phyloP scores from a whole-genome alignment of 495 filamentous ascomycete genomes.

The Ascodesmis nigricans region DNA sequence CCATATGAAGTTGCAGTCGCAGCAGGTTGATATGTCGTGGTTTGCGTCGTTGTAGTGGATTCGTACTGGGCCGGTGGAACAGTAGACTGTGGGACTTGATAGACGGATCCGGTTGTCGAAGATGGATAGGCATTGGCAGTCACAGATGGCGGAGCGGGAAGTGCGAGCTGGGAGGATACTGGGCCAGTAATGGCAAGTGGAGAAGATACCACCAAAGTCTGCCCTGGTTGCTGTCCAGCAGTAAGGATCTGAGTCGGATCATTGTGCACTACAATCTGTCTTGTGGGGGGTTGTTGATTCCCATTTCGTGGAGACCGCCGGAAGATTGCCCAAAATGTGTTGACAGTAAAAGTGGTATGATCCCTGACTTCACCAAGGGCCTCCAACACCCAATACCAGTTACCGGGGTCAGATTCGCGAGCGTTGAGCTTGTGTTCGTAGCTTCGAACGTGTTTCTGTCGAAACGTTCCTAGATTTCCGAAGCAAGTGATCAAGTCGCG shows the following conservation, averaged over 20 bases:
- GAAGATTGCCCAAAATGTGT: conserved; percentile 21
- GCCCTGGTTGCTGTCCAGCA: background rate
- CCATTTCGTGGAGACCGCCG: conserved; percentile 11
- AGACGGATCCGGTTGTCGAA: background rate
- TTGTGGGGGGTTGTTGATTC: background rate
- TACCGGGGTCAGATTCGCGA: conserved; percentile 10
- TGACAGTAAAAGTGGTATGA: conserved; percentile 5
- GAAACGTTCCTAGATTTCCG: conserved; percentile 13
- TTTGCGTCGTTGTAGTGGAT: background rate
- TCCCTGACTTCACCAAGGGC: conserved; percentile 19
- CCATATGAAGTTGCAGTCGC: conserved; percentile 1
- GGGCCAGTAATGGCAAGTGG: background rate
- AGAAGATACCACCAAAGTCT: background rate
- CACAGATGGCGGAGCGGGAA: background rate
- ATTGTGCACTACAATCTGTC: conserved; percentile 3
- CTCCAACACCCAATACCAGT: conserved; percentile 16
- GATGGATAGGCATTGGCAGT: background rate
- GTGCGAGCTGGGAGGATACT: conserved; percentile 1
- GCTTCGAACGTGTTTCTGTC: conserved; percentile 13
- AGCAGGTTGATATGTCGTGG: background rate
- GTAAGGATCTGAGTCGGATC: conserved; percentile 6
- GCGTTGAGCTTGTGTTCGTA: conserved; percentile 17
- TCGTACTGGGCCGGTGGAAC: too few relatives aligned
- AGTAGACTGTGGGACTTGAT: too few relatives aligned
- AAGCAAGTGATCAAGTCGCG: conserved; percentile 12